Evolutionary conservation across 495 filamentous ascomycete genomes (phyloP).

Genomic region (Penicillium chermesinum): DNA sequence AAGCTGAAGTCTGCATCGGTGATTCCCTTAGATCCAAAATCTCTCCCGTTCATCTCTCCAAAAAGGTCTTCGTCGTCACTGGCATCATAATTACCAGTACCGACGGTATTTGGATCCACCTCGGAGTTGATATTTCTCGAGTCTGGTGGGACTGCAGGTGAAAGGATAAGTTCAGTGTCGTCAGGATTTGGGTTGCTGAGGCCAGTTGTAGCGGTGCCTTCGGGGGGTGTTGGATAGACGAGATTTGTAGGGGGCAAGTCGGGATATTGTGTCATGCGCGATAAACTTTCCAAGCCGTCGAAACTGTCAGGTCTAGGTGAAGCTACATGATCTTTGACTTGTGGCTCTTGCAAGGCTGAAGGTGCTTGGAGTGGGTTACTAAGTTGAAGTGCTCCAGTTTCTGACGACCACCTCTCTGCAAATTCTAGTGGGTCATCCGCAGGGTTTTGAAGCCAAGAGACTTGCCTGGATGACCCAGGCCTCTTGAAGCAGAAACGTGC

Average conservation of each 20-base stretch:
- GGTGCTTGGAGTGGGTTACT: constrained; percentile 10
- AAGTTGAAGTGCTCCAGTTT: constrained; percentile 21
- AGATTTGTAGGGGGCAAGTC: constrained; percentile 52
- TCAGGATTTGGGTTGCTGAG: constrained; percentile 25
- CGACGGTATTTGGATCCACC: constrained; percentile 27
- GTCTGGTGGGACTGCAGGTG: constrained; percentile 12
- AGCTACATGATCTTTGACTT: constrained; percentile 23
- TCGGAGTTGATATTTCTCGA: constrained; percentile 19
- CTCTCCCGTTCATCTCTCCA: constrained; percentile 64
- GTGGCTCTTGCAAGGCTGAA: constrained; percentile 32
- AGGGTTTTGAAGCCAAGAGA: constrained; percentile 9
- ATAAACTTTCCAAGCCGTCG: constrained; percentile 39
- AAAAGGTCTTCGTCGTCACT: constrained; percentile 60
- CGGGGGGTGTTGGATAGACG: constrained; percentile 86
- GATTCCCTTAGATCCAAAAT: constrained; percentile 76
- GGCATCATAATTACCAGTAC: constrained; percentile 42
- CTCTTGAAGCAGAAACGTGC: constrained; percentile 43
- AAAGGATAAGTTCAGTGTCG: constrained; percentile 19
- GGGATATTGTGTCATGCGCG: constrained; percentile 48
- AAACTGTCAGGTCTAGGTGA: constrained; percentile 17
- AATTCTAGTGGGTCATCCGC: constrained; percentile 56
- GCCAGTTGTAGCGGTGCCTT: constrained; percentile 52
- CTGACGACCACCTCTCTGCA: constrained; percentile 63
- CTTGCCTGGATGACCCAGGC: constrained; percentile 17
- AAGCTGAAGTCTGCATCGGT: constrained; percentile 89